Conservation (phyloP, 2,329 filamentous ascomycete genomes). For the Venturiaceae sp. region DNA sequence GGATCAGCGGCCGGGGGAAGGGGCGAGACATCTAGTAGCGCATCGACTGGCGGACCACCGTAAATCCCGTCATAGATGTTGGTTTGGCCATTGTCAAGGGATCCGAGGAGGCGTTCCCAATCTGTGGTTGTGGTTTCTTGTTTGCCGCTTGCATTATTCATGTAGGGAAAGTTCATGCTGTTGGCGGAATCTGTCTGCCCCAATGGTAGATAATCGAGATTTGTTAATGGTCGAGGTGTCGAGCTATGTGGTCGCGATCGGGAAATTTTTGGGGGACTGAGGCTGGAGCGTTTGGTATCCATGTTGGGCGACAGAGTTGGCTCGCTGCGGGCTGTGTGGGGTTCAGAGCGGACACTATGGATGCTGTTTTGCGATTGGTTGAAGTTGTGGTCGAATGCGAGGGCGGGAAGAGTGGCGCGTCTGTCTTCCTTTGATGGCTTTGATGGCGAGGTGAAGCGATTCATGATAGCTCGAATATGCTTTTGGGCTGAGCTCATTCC, state of each 20-base stretch:
- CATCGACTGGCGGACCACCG: slow-evolving; percentile 45
- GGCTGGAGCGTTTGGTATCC: slow-evolving; percentile 13
- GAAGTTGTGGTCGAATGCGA: slow-evolving; percentile 24
- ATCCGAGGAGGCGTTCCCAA: slow-evolving; percentile 74
- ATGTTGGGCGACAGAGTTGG: slow-evolving; percentile 34
- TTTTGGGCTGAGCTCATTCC: slow-evolving; percentile 20
- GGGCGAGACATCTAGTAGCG: not conserved
- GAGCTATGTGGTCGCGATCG: slow-evolving; percentile 25
- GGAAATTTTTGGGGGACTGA: slow-evolving; percentile 15
- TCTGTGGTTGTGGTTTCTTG: slow-evolving; percentile 52
- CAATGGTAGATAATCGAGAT: slow-evolving; percentile 40
- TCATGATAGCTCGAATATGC: slow-evolving; percentile 23
- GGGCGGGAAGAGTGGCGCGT: not conserved
- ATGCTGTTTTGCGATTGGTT: slow-evolving; percentile 41
- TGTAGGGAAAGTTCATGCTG: not conserved
- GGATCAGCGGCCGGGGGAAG: slow-evolving; percentile 16
- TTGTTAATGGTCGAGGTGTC: slow-evolving; percentile 21
- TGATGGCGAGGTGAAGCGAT: slow-evolving; percentile 3
- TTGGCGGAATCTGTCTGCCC: slow-evolving; percentile 24
- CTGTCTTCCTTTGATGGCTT: not conserved
- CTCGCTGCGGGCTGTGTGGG: slow-evolving; percentile 35
- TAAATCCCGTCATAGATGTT: slow-evolving; percentile 84
- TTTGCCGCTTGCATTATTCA: slow-evolving; percentile 28
- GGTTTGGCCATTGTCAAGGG: slow-evolving; percentile 60
- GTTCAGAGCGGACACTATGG: slow-evolving; percentile 34